Evolutionary conservation across 192 early-diverging fungal genomes (phyloP), one percentile per base, ranked within the genome.

Genomic region (Coemansia sp.): DNA sequence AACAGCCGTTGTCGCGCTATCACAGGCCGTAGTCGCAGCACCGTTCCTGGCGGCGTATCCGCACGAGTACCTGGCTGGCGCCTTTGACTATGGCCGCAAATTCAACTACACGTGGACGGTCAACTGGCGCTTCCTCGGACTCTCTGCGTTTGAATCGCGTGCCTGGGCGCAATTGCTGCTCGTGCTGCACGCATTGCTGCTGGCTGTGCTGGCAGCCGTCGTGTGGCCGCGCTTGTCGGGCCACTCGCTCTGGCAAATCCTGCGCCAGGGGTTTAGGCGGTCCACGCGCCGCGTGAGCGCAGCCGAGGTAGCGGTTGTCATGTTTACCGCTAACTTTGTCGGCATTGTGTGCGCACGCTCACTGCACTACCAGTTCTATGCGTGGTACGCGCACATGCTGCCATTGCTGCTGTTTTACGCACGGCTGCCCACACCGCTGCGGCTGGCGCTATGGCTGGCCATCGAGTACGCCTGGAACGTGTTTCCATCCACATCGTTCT

Each of bases 291-390:
- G 14, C 8, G 45, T 38, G 5, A 40, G 10, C 10, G 48, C 64
- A 2, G 44, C 48, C 9, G 62, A 77, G 35, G 41, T 59, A 4
- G 17, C 50, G 1, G 36, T 43, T 11, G 74, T 77, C 12, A 75
- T 95, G 76, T 94, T 97, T 43, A 87, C 87, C 0, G 79, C 82
- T 22, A 97, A 97, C 71, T 83, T 98, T 66, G 86, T 93, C 17
- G 95, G 95, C 12, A 83, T 98, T 30, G 53, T 87, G 0, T 95
- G 88, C 68, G 87, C 94, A 5, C 71, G 95, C 20, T 87, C 89
- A 1, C 71, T 98, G 49, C 95, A 98, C 62, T 96, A 95, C 62
- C 94, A 97, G 80, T 98, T 98, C 63, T 98, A 92, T 59, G 78
- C 90, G 0, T 98, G 95, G 95, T 98, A 96, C 66, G 88, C 74